Conservation (phyloP, 768 basidiomycete genomes). For the Termitomyces sp. region DNA sequence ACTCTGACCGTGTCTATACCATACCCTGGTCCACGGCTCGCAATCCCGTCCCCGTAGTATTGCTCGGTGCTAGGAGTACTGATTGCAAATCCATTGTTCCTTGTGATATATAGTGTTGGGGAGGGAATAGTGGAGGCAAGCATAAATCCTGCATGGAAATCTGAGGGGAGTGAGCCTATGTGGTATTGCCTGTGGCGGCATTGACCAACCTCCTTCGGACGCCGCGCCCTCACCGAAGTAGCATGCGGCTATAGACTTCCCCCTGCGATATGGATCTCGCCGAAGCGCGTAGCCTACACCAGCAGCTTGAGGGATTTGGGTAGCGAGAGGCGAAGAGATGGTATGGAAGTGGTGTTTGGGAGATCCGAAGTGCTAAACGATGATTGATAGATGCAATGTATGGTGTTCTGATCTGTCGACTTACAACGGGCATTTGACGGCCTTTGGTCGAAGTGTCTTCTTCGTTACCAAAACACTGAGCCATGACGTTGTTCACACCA, state of each 20-base stretch:
- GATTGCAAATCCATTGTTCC: constrained; percentile 93
- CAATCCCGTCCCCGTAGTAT: constrained; percentile 91
- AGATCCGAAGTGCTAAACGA: constrained; percentile 77
- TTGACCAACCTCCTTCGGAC: constrained; percentile 71
- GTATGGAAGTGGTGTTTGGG: constrained; percentile 85
- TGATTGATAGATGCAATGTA: constrained; percentile 10
- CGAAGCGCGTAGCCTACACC: constrained; percentile 90
- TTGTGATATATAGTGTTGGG: constrained; percentile 71
- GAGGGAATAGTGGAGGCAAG: constrained; percentile 76
- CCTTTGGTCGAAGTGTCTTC: constrained; percentile 83
- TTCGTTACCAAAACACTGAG: constrained; percentile 86
- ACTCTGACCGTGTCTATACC: constrained; percentile 91
- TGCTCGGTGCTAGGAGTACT: constrained; percentile 90
- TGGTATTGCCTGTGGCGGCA: background rate
- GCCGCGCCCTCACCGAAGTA: constrained; percentile 95
- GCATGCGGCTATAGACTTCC: constrained; percentile 77
- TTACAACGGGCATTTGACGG: constrained; percentile 90
- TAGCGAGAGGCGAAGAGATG: constrained; percentile 90
- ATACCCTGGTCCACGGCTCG: constrained; percentile 87
- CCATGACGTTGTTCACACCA: constrained; percentile 77
- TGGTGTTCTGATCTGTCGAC: constrained; percentile 17
- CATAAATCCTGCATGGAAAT: constrained; percentile 90
- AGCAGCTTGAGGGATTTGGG: constrained; percentile 93
- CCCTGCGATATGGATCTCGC: constrained; percentile 66
- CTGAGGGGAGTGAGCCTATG: constrained; percentile 34